Evolutionary conservation across 148 eudicot genomes (phyloP).

Genomic region (Heliosperma pusillum): DNA sequence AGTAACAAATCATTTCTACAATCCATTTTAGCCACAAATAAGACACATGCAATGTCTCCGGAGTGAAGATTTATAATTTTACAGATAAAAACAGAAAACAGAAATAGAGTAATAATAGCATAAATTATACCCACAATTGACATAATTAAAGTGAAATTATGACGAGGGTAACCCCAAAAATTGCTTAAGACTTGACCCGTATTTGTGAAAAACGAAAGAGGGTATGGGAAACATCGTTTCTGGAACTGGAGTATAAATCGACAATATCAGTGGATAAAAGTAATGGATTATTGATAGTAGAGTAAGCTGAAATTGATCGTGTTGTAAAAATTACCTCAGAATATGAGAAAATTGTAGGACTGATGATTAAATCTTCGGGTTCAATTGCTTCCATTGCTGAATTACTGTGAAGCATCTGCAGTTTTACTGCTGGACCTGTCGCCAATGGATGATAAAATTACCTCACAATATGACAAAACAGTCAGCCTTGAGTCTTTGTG

Average conservation of each 20-base stretch:
- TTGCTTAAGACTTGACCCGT: no score
- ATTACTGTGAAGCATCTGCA: not conserved
- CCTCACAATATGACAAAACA: no score
- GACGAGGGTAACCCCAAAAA: no score
- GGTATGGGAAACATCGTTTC: no score
- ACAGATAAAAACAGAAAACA: not conserved
- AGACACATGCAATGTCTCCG: no score
- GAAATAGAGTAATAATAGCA: not conserved
- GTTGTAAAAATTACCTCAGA: conserved; percentile 21
- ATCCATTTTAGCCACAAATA: no score
- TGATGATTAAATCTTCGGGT: not conserved
- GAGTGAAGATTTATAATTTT: no score
- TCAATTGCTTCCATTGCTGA: conserved; percentile 13
- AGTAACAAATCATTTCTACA: no score
- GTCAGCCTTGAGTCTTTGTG: no score
- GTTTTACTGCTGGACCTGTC: not conserved
- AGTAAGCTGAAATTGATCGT: no score
- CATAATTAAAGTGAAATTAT: not conserved
- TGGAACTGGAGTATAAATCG: not conserved
- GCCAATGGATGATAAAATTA: not conserved
- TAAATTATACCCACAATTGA: not conserved
- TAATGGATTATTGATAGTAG: no score
- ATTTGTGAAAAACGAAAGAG: no score
- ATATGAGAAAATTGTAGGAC: conserved; percentile 17
- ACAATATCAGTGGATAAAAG: not conserved